Evolutionary conservation across 169 alveolate genomes (phyloP).

Genomic region (Cryptosporidium xiaoi): DNA sequence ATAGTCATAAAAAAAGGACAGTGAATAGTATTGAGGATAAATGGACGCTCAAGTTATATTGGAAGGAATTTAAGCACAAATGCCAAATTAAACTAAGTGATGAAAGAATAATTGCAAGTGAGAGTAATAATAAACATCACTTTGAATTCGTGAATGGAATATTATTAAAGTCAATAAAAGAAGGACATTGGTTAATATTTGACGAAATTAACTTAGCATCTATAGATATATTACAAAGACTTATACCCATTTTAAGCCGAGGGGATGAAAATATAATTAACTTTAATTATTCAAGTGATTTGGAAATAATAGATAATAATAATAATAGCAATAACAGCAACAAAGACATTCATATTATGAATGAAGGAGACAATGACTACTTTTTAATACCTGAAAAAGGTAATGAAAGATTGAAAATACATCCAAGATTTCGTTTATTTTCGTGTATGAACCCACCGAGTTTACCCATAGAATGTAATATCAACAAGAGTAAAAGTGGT

Average conservation of each 20-base stretch:
- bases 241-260: constrained; percentile 86
- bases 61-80: constrained; percentile 12
- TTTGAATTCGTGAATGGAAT: constrained; percentile 97
- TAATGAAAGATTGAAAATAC: constrained; percentile 86
- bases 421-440: constrained; percentile 94
- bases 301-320: constrained; percentile 15
- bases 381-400: constrained; percentile 87
- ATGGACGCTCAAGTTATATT: constrained; percentile 8
- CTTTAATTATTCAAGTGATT: constrained; percentile 1
- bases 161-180: constrained; percentile 93
- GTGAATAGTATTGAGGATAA: constrained; percentile 2
- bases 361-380: background rate
- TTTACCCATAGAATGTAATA: constrained; percentile 78
- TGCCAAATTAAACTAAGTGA: constrained; percentile 15
- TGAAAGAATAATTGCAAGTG: constrained; percentile 6
- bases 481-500: constrained; percentile 76
- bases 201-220: constrained; percentile 99
- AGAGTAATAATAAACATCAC: constrained; percentile 8
- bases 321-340: background rate
- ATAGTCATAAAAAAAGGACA: background rate
- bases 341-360: background rate
- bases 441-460: constrained; percentile 99
- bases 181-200: constrained; percentile 98
- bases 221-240: constrained; percentile 94
- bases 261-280: background rate